Base-by-base conservation (phyloP, 148 eudicot genomes). In the Amaranthus palmeri region DNA sequence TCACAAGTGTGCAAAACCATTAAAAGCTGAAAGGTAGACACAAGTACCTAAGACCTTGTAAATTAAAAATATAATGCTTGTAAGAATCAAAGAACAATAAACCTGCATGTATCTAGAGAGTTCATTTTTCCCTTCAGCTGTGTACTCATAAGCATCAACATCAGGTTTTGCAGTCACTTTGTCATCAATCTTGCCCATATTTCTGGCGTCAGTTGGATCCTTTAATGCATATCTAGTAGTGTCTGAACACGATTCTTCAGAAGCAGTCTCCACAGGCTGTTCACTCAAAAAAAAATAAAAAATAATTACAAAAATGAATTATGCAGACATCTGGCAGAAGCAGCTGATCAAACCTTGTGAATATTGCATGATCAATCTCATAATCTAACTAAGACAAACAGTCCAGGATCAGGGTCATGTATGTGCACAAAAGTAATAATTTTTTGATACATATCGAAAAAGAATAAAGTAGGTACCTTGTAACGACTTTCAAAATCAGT, bases 191-290 rank as follows among this genome's bases (percentile, higher is more conserved):
- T 74, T 69, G 69, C 67, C 63, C 56, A 25, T 11, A 62, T 65
- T 53, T 50, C 50, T 69, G 9, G 9, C 74, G 49, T 80, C 67
- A 50, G 43, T 56, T 12, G 75, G 40, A 25, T 72, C 77, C 58
- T 77, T 64, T 7, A 46, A 18, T 11, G 46, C 50, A 69, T 74
- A 74, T 69, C 60, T 57, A 18, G 72, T 51, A 70, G 80, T 74
- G 70, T 77, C 79, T 43, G 81, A 77, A 64, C 65, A 74, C 73
- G 77, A 74, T 71, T 83, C 81, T 72, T 77, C 74, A 58, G 73
- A 64, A 48, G 74, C 49, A 51, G 73, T 55, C 50, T 52, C 65
- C 5, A 47, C 63, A 65, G 51, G 69, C 78, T 81, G 78, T 65
- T 73, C 54, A 65, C 66, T 15, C 44, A 64, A 52, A 14, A n/a